Conservation (phyloP, 2,329 filamentous ascomycete genomes). For the Aspergillus quadrilineatus region DNA sequence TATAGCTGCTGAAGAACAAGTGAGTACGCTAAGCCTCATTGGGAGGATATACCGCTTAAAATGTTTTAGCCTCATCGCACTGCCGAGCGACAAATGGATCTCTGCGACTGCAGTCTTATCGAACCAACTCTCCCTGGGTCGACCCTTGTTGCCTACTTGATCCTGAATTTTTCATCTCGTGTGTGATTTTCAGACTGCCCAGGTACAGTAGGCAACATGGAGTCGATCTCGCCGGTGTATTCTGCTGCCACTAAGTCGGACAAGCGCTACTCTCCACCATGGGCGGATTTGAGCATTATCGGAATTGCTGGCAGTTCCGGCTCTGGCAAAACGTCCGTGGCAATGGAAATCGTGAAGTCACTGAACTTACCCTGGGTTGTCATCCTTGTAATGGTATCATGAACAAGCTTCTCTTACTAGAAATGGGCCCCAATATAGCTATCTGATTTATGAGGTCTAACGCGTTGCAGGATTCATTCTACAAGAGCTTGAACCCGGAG, state of each 20-base stretch:
- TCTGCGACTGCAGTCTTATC: slow-evolving; percentile 6
- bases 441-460: slow-evolving; percentile 6
- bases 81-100: neutral
- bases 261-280: slow-evolving; percentile 86
- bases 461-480: slow-evolving; percentile 79
- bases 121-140: neutral
- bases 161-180: neutral
- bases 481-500: slow-evolving; percentile 80
- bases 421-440: neutral
- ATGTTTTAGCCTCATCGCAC: slow-evolving; percentile 6
- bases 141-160: slow-evolving; percentile 8
- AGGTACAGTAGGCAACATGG: slow-evolving; percentile 28
- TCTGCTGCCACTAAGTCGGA: slow-evolving; percentile 46
- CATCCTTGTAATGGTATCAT: slow-evolving; percentile 86
- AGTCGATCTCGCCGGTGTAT: slow-evolving; percentile 39
- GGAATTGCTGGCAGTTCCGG: slow-evolving; percentile 94
- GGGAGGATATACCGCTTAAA: slow-evolving; percentile 10
- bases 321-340: slow-evolving; percentile 91
- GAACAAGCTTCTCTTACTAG: neutral
- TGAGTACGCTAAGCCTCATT: neutral
- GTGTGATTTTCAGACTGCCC: neutral
- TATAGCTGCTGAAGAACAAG: neutral
- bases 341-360: slow-evolving; percentile 83
- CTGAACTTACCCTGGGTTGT: slow-evolving; percentile 97
- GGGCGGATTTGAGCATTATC: slow-evolving; percentile 95